Evolutionary conservation across 345 rosid species (phyloP), one percentile per base, ranked within the genome.

Genomic region (Camelina laxa): DNA sequence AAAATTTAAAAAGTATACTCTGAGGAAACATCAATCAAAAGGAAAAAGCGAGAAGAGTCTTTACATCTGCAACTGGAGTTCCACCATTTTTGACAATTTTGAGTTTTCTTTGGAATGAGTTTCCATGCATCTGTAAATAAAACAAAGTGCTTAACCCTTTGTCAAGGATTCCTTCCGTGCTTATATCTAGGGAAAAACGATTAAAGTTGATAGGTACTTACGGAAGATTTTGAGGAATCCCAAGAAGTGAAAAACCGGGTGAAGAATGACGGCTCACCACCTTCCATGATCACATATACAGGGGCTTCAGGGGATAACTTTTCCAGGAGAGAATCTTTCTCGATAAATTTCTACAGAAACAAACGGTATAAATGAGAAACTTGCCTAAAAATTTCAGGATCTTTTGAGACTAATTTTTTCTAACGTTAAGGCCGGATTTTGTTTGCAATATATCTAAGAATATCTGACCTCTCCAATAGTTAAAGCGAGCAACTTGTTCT

Each of bases 51-150:
- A 31, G 66, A 67, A 42, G 50, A 24, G 24, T 54, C 44, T 87
- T 89, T 92, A 95, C 99, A 62, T 92, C 97, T 10, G 78, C 57
- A 74, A 81, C 55, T 50, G 96, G 91, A 60, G 90, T 75, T 70
- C 86, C 90, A 9, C 99, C 99, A 73, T 81, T 80, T 82, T 88
- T 95, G 55, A 95, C 86, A 16, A 92, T 90, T 48, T 83, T 73
- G 64, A 95, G 97, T 75, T 88, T 95, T 82, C 98, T 85, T 80
- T 95, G 98, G 82, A 90, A 95, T 59, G 99, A 92, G 80, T 95
- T 88, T 69, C 99, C 99, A 81, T 82, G 96, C 92, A 95, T 89
- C 99, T 95, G 88, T 63, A 70, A 59, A 64, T 60, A 81, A 81
- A 76, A 76, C 41, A 31, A 16, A 21, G 64, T 50, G 15, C 30